These are phyloP conservation scores for Epichloe gansuensis DNA, from an alignment of 2,329 filamentous ascomycete genomes.

Conservation along the genomic window DNA sequence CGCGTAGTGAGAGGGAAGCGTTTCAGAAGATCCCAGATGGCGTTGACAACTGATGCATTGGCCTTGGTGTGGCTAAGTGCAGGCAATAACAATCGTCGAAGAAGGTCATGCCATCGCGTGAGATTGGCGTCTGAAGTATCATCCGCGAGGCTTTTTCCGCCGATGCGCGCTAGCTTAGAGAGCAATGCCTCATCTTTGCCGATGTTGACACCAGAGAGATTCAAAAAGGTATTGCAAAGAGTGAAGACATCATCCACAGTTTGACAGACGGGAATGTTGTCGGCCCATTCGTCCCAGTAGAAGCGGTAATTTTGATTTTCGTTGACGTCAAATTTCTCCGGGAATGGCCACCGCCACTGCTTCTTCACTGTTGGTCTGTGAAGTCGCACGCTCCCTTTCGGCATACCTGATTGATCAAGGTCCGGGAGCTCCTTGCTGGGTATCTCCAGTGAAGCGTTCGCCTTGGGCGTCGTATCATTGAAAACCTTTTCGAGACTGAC, in stretches of 20 bases:
- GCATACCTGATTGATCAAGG: conserved; percentile 51
- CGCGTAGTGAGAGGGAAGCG: conserved; percentile 63
- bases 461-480: conserved; percentile 29
- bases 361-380: conserved; percentile 48
- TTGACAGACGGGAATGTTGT: conserved; percentile 86
- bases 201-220: conserved; percentile 77
- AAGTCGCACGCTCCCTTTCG: conserved; percentile 57
- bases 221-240: conserved; percentile 74
- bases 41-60: conserved; percentile 74
- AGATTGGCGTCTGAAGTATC: conserved; percentile 60
- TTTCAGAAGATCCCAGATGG: conserved; percentile 73
- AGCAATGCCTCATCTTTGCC: conserved; percentile 70
- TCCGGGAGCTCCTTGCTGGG: conserved; percentile 34
- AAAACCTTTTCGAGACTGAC: conserved; percentile 68
- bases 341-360: conserved; percentile 68
- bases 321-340: conserved; percentile 62
- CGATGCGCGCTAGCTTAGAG: conserved; percentile 76
- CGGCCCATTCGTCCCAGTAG: conserved; percentile 95
- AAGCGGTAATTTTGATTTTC: conserved; percentile 76
- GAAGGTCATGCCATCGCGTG: conserved; percentile 71
- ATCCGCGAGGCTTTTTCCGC: conserved; percentile 56
- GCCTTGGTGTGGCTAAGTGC: conserved; percentile 74
- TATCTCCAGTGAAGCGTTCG: conserved; percentile 19
- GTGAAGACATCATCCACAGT: conserved; percentile 82
- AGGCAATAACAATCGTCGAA: conserved; percentile 74